phyloP scores from a whole-genome alignment of 2,329 filamentous ascomycete species.

The Verruconis gallopava region DNA sequence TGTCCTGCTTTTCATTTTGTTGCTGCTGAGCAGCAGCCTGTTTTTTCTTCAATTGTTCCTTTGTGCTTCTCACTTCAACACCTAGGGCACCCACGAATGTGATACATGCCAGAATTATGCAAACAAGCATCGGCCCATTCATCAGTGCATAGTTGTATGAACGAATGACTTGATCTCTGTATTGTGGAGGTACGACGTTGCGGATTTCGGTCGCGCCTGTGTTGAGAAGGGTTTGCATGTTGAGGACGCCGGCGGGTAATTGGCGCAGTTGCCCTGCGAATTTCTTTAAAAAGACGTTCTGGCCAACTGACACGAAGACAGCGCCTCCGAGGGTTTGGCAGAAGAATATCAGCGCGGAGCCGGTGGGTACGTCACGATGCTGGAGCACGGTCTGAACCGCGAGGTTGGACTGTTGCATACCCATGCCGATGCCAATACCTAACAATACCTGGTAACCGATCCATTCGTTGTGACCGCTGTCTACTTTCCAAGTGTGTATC shows the following conservation, averaged over 20 bases:
- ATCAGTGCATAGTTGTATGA: conserved; percentile 10
- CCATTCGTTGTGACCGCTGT: conserved; percentile 18
- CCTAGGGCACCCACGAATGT: conserved; percentile 10
- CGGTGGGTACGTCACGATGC: conserved; percentile 11
- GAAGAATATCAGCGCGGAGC: conserved; percentile 11
- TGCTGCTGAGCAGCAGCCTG: too few relatives aligned
- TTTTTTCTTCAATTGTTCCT: conserved; percentile 6
- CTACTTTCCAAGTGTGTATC: conserved; percentile 21
- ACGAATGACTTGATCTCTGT: not conserved
- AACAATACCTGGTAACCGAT: conserved; percentile 26
- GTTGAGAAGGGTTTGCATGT: conserved; percentile 1
- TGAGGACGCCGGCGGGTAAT: conserved; percentile 2
- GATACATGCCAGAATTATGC: conserved; percentile 6
- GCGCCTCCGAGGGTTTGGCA: conserved; percentile 11
- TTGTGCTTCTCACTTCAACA: conserved; percentile 10
- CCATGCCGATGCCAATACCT: conserved; percentile 16
- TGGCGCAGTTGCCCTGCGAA: conserved; percentile 3
- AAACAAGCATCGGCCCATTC: conserved; percentile 6
- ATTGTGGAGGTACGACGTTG: conserved; percentile 1
- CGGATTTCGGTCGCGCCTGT: conserved; percentile 10
- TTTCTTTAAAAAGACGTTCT: conserved; percentile 12
- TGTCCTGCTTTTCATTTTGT: too few relatives aligned
- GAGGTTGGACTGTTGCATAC: conserved; percentile 14
- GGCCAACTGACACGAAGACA: conserved; percentile 11
- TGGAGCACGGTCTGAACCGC: conserved; percentile 11